These are phyloP conservation scores for Phytopythium cucurbitacearum DNA, from an alignment of 352 stramenopile species.

Conservation along the genomic window DNA sequence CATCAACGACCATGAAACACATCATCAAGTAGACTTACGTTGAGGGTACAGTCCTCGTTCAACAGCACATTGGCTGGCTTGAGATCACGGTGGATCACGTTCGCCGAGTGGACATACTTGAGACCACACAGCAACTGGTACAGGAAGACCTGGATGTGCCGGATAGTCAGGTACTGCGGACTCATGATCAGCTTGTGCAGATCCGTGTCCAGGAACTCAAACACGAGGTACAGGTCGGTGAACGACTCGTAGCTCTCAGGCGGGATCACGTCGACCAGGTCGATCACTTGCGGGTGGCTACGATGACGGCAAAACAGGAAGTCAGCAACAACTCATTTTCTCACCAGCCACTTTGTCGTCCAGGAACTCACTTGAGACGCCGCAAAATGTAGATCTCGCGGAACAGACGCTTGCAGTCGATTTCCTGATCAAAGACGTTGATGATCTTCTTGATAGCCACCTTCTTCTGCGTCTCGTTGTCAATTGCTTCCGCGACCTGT, in stretches of 20 bases:
- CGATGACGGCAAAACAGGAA: constrained; percentile 1
- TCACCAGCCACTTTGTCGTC: not conserved
- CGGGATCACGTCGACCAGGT: constrained; percentile 77
- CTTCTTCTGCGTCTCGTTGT: constrained; percentile 73
- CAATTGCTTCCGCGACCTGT: constrained; percentile 74
- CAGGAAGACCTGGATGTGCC: constrained; percentile 96
- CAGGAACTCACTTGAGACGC: constrained; percentile 53
- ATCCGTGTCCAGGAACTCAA: constrained; percentile 93
- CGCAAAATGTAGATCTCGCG: constrained; percentile 87
- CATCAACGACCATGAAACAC: not conserved
- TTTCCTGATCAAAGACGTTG: constrained; percentile 86
- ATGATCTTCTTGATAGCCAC: constrained; percentile 90
- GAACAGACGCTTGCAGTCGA: constrained; percentile 85
- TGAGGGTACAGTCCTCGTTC: constrained; percentile 85
- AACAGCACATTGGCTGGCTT: constrained; percentile 88
- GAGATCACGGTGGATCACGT: constrained; percentile 88
- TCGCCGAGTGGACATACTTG: constrained; percentile 95
- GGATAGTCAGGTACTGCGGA: constrained; percentile 90
- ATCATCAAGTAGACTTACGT: constrained; percentile 25
- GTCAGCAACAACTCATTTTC: constrained; percentile 1
- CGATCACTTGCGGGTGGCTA: constrained; percentile 80
- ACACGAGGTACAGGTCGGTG: constrained; percentile 91
- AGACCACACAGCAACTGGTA: constrained; percentile 94
- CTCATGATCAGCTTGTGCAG: constrained; percentile 93
- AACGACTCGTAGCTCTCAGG: constrained; percentile 82